Evolutionary conservation across 106 monocot species (phyloP), one percentile per base, ranked within the genome.

Genomic region (Iris macrosiphon): DNA sequence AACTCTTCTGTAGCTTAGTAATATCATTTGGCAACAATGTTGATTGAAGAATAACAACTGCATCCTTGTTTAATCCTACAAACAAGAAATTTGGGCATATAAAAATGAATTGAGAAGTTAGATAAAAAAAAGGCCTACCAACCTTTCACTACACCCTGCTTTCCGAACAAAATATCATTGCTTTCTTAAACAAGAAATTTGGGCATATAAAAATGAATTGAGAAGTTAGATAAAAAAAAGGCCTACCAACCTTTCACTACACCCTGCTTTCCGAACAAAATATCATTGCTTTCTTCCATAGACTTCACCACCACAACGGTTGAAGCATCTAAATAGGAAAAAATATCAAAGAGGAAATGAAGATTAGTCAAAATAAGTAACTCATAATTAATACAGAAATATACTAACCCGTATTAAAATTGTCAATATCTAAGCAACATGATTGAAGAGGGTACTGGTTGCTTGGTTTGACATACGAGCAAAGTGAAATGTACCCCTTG

Each of bases 11-110:
- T 46, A 88, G 33, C 55, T 75, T 68, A 57, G 65, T 45, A 42
- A 81, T 27, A 25, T 63, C 62, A 42, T 47, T 64, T 35, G 60
- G 71, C n/a, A 73, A 63, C 31, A 87, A 18, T 57, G 76, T 58
- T 4, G 84, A 84, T 22, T 61, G 72, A 49, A 94, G 31, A 12
- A 94, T 65, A 50, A 88, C 27, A 54, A 78, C 56, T 22, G 75
- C 63, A 73, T 74, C 79, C 48, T 73, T 57, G 24, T 28, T 29
- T 41, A 85, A 66, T 17, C 81, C 93, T 88, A 45, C 40, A 44
- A 58, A 34, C 15, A 37, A 41, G 30, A 54, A 8, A 70, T 40
- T 19, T 22, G 40, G 15, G 16, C 51, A 30, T n/a, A 37, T 32
- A 40, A 31, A 43, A 59, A 24, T 14, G 4, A 20, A 16, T 22